phyloP scores from a whole-genome alignment of 495 filamentous ascomycete genomes.

The Annulohypoxylon bovei region DNA sequence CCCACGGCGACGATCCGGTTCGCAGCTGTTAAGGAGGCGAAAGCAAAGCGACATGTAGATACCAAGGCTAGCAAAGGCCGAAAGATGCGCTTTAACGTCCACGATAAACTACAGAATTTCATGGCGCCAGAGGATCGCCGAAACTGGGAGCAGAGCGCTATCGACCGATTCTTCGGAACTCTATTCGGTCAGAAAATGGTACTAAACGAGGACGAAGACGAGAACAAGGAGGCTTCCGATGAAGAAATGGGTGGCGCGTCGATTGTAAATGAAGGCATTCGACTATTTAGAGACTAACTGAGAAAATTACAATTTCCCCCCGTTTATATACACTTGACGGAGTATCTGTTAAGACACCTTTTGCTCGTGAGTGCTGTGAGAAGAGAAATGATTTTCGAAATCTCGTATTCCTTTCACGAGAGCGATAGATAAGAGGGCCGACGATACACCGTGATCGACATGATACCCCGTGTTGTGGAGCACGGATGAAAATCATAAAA shows the following conservation, averaged over 20 bases:
- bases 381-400: conserved; percentile 35
- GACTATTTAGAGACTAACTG: conserved; percentile 71
- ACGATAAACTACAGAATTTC: conserved; percentile 97
- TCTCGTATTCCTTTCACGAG: conserved; percentile 36
- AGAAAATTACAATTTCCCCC: conserved; percentile 7
- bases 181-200: conserved; percentile 82
- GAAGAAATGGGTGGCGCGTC: conserved; percentile 66
- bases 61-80: conserved; percentile 94
- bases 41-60: conserved; percentile 84
- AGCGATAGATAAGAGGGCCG: conserved; percentile 5
- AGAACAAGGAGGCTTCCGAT: conserved; percentile 57
- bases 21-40: conserved; percentile 80
- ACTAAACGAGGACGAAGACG: conserved; percentile 74
- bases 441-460: conserved; percentile 35
- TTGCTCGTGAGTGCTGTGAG: conserved; percentile 17
- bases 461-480: conserved; percentile 21
- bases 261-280: conserved; percentile 74
- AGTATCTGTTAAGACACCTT: conserved; percentile 13
- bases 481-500: conserved; percentile 25
- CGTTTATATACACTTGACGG: background rate
- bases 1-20: conserved; percentile 59
- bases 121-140: conserved; percentile 91
- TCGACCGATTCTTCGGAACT: conserved; percentile 88
- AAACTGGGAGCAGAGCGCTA: conserved; percentile 77
- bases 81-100: conserved; percentile 91